These are phyloP conservation scores for Cercospora beticola DNA, from an alignment of 2,329 filamentous ascomycete genomes.

Conservation along the genomic window DNA sequence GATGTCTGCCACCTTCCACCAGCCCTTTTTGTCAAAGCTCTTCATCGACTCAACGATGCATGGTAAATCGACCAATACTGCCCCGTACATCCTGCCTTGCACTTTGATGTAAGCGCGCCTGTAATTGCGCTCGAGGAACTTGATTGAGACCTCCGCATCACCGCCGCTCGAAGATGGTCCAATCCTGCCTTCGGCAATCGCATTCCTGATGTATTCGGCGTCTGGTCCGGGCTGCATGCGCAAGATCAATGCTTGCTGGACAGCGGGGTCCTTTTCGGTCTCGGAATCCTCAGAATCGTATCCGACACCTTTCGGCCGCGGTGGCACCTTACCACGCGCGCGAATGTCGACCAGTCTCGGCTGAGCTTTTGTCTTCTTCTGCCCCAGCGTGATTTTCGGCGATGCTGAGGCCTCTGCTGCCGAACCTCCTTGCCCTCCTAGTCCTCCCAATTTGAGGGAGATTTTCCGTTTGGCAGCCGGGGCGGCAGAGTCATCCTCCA, in stretches of 20 bases:
- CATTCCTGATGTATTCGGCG: conserved; percentile 75
- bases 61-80: conserved; percentile 76
- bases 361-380: conserved; percentile 23
- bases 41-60: conserved; percentile 90
- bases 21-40: conserved; percentile 83
- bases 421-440: not conserved
- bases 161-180: conserved; percentile 63
- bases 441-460: conserved; percentile 35
- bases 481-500: conserved; percentile 35
- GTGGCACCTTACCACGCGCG: conserved; percentile 26
- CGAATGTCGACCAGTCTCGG: conserved; percentile 30
- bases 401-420: not conserved
- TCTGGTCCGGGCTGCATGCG: conserved; percentile 85
- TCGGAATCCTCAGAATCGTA: conserved; percentile 97
- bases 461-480: conserved; percentile 38
- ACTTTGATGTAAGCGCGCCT: conserved; percentile 72
- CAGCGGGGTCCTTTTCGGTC: conserved; percentile 78
- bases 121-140: conserved; percentile 72
- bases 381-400: conserved; percentile 55
- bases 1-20: conserved; percentile 86
- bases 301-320: conserved; percentile 70
- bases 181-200: conserved; percentile 69
- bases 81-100: conserved; percentile 70
- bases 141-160: conserved; percentile 77
- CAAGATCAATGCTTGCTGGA: conserved; percentile 86